phyloP scores from a whole-genome alignment of 2,329 filamentous ascomycete species.

The Mariannaea elegans region DNA sequence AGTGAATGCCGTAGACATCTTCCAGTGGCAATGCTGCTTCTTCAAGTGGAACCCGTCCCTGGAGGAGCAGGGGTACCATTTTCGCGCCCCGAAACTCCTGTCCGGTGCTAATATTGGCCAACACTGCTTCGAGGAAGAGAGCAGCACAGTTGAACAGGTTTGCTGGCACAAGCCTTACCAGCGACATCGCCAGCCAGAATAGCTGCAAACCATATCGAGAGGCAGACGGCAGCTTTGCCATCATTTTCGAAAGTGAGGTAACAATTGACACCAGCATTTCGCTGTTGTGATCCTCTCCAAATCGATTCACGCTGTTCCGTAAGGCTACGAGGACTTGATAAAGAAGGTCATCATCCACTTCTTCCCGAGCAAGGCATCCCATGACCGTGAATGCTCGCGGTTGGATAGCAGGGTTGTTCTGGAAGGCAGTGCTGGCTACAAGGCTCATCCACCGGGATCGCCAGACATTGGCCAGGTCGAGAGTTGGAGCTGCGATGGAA shows the following conservation, averaged over 20 bases:
- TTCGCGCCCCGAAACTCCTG: conserved; percentile 67
- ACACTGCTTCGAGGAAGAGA: conserved; percentile 69
- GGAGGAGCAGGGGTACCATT: conserved; percentile 68
- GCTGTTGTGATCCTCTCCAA: conserved; percentile 69
- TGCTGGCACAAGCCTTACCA: conserved; percentile 70
- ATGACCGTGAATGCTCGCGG: conserved; percentile 75
- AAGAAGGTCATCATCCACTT: conserved; percentile 75
- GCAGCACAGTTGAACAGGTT: conserved; percentile 73
- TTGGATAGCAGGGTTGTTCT: conserved; percentile 77
- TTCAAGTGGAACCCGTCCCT: conserved; percentile 68
- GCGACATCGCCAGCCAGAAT: conserved; percentile 75
- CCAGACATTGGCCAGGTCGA: conserved; percentile 74
- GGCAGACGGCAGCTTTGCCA: conserved; percentile 71
- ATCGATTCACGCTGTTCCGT: conserved; percentile 70
- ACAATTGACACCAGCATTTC: conserved; percentile 76
- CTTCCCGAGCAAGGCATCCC: conserved; percentile 75
- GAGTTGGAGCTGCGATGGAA: conserved; percentile 68
- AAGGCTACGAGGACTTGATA: conserved; percentile 77
- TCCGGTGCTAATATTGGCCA: conserved; percentile 70
- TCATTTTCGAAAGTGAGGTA: conserved; percentile 75
- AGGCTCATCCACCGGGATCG: conserved; percentile 78
- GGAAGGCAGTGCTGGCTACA: conserved; percentile 76
- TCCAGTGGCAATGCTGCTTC: conserved; percentile 70
- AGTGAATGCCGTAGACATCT: conserved; percentile 72
- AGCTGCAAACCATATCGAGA: conserved; percentile 75